Conservation (phyloP, 441 rosid species). For the Pelargonium myrrhifolium region DNA sequence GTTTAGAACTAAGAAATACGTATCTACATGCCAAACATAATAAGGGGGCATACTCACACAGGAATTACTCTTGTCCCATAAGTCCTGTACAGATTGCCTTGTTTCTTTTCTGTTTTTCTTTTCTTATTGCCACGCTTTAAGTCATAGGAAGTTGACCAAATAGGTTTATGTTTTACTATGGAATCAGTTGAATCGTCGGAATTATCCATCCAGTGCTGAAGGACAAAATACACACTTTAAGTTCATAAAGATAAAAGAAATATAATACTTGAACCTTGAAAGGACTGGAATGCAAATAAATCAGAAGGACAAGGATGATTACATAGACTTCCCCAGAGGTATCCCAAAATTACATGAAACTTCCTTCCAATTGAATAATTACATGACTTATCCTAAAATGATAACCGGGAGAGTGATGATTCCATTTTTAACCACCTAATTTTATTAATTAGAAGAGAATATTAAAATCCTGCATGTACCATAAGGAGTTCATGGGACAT, state of each 20-base stretch:
- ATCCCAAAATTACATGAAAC: background rate
- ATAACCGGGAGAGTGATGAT: background rate
- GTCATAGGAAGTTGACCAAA: constrained; percentile 64
- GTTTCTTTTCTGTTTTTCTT: constrained; percentile 50
- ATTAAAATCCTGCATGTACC: background rate
- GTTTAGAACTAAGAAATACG: background rate
- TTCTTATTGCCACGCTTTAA: constrained; percentile 45
- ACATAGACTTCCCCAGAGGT: background rate
- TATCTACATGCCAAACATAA: constrained; percentile 6
- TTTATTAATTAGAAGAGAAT: background rate
- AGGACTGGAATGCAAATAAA: background rate
- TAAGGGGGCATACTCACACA: constrained; percentile 52
- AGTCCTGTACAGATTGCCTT: constrained; percentile 71
- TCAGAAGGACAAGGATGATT: background rate
- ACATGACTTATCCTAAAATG: background rate
- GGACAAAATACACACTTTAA: constrained; percentile 22
- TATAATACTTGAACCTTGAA: background rate
- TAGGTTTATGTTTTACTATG: constrained; percentile 80
- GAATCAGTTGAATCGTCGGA: constrained; percentile 69
- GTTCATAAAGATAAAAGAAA: constrained; percentile 13
- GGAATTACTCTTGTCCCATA: constrained; percentile 98
- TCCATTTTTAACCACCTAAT: background rate
- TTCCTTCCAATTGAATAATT: background rate
- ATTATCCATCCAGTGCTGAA: constrained; percentile 77
- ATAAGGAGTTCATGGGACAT: background rate